phyloP scores from a whole-genome alignment of 306 rosid species.

The Coriaria nepalensis region DNA sequence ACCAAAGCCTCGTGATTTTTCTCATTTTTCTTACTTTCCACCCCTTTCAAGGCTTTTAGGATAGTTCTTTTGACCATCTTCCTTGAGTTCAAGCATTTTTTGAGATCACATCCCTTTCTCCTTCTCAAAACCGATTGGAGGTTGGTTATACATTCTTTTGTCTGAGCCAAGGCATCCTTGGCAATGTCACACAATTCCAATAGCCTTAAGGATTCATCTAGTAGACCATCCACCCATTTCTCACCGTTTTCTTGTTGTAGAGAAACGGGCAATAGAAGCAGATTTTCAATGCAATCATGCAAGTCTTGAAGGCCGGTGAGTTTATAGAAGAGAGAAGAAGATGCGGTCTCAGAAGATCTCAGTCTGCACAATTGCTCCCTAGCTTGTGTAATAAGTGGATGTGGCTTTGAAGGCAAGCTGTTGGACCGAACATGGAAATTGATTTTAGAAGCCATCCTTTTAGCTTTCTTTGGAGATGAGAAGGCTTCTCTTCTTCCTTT shows the following conservation, averaged over 20 bases:
- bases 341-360: slow-evolving; percentile 6
- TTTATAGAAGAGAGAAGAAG: slow-evolving; percentile 12
- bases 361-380: slow-evolving; percentile 12
- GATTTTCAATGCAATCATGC: slow-evolving; percentile 19
- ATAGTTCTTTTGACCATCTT: slow-evolving; percentile 11
- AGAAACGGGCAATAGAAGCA: slow-evolving; percentile 18
- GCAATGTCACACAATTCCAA: slow-evolving; percentile 13
- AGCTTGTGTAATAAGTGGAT: slow-evolving; percentile 15
- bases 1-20: background rate
- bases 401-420: slow-evolving; percentile 25
- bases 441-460: slow-evolving; percentile 4
- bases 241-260: slow-evolving; percentile 1
- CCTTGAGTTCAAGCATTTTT: slow-evolving; percentile 7
- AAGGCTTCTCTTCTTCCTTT: background rate
- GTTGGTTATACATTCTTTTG: slow-evolving; percentile 8
- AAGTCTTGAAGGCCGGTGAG: slow-evolving; percentile 14
- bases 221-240: slow-evolving; percentile 8
- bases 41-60: slow-evolving; percentile 10
- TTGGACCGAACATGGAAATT: slow-evolving; percentile 16
- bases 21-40: slow-evolving; percentile 1
- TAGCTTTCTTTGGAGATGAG: background rate
- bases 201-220: slow-evolving; percentile 13
- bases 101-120: slow-evolving; percentile 8
- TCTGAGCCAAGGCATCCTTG: slow-evolving; percentile 11
- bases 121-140: slow-evolving; percentile 8